Evolutionary conservation across 305 asterid species (phyloP).

Genomic region (Fraxinus dipetala): DNA sequence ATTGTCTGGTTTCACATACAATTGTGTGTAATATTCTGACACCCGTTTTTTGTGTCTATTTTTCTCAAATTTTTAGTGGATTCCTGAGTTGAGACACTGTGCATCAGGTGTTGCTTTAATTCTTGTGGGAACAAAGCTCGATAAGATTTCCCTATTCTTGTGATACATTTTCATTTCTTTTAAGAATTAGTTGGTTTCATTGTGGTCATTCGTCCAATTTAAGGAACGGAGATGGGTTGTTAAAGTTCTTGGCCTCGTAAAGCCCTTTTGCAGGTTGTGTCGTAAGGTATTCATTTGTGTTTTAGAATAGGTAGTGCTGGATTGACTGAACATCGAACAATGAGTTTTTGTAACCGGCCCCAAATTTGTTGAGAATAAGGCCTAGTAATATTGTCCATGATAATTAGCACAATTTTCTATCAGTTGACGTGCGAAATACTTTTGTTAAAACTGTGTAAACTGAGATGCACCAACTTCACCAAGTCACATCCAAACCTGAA

Average conservation of each 20-base stretch:
- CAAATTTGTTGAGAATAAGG: neutral
- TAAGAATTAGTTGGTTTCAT: neutral
- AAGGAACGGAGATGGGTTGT: neutral
- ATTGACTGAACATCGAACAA: neutral
- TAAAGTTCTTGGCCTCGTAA: neutral
- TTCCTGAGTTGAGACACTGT: conserved; percentile 61
- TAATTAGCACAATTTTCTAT: neutral
- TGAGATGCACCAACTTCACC: neutral
- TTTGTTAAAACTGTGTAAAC: neutral
- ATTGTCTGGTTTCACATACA: too few species aligned
- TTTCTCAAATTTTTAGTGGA: conserved; percentile 37
- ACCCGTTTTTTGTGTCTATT: neutral
- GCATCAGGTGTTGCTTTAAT: conserved; percentile 63
- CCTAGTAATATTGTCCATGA: neutral
- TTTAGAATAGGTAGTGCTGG: neutral
- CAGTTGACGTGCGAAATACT: neutral
- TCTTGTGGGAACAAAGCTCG: conserved; percentile 65
- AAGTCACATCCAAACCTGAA: too few species aligned
- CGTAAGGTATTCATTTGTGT: neutral
- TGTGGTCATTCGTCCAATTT: neutral
- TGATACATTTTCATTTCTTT: neutral
- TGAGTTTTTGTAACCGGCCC: neutral
- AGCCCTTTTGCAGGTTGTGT: neutral
- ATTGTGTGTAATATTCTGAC: conserved; percentile 7
- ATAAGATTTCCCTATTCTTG: conserved; percentile 22